Base-by-base conservation (phyloP, 2,329 filamentous ascomycete genomes). In the Aspergillus luchuensis region DNA sequence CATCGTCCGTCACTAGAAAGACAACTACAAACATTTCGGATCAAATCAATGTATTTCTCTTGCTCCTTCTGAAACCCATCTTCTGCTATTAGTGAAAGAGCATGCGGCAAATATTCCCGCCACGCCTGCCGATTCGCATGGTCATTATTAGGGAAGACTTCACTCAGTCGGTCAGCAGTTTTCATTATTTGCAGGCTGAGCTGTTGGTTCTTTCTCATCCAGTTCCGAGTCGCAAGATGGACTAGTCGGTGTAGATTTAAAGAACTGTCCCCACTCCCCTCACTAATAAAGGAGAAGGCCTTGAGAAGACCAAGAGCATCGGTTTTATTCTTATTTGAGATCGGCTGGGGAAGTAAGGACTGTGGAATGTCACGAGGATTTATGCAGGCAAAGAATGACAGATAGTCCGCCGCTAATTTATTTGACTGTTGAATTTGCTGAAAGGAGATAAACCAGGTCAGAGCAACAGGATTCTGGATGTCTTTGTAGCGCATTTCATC, bases 391-490 rank as follows among this genome's bases (percentile, higher is more conserved):
- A 77, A 74, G 2, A 72, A 65, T 0, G 64, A 66, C 1, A 77
- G 62, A 47, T 70, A 66, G 0, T 69, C 56, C 0, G 63, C 52
- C 0, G 74, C 74, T 0, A 68, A 47, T 1, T 17, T 43, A 17
- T 61, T 56, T 4, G 56, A 43, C 1, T 59, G n/a, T 11, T 30
- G 61, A 4, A 77, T 71, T 57, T 75, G 67, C 0, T 63, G 48
- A 38, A 77, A 76, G 0, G 74, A 76, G 1, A 74, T 69, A 6
- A 74, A 61, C 74, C 72, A 77, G 0, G 74, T 77, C 1, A 59
- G 67, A 0, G 72, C 69, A 1, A 78, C 67, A 2, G 75, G 72
- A 33, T 76, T 77, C 3, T 70, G 36, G 13, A 59, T 64, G 57
- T 69, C 59, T 58, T 63, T 43, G 41, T 66, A 68, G 67, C 71